Evolutionary conservation across 371 early-diverging fungal species (phyloP), one percentile per base, ranked within the genome.

Genomic region (Apophysomyces variabilis): DNA sequence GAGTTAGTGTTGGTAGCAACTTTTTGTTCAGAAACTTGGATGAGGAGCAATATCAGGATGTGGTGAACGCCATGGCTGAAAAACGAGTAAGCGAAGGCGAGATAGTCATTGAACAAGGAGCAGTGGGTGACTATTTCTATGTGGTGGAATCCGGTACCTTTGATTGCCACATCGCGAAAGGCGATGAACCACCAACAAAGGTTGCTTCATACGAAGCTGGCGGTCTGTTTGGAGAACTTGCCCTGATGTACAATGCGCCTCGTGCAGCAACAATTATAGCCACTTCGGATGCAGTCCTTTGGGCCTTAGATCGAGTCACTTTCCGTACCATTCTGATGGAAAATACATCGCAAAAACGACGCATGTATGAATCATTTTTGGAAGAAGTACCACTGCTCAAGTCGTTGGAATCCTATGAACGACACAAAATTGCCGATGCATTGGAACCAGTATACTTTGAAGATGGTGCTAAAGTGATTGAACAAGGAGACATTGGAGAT

Each of bases 91-190:
- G 65, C 38, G 54, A 81, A 32, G 90, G 89, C 16, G 91, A 90
- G 69, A 87, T 80, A 60, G 89, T 99, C 43, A 97, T 98, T 66
- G 86, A 84, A 39, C 98, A 99, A 78, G 99, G 97, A 57, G 98
- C 90, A 46, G 90, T 93, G n/a, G 98, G 97, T 47, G 97, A 96
- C 83, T 96, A 85, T 78, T 98, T 98, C 76, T 99, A 98, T 77
- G 92, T 97, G 26, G 96, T 98, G 38, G 98, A 98, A 73, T 86
- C 85, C 12, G 99, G 99, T 43, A 82, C 89, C 13, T 87, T 98
- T 72, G 97, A 97, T 65, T 93, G 97, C 57, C 90, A 50, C 21
- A 50, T 89, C 73, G 93, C 96, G 73, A 73, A 82, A 57, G 85
- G 85, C 63, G 75, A 80, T 21, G 21, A 26, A 16, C 54, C 54